Conservation (phyloP, 495 filamentous ascomycete genomes). For the Aspergillus kassunensis region DNA sequence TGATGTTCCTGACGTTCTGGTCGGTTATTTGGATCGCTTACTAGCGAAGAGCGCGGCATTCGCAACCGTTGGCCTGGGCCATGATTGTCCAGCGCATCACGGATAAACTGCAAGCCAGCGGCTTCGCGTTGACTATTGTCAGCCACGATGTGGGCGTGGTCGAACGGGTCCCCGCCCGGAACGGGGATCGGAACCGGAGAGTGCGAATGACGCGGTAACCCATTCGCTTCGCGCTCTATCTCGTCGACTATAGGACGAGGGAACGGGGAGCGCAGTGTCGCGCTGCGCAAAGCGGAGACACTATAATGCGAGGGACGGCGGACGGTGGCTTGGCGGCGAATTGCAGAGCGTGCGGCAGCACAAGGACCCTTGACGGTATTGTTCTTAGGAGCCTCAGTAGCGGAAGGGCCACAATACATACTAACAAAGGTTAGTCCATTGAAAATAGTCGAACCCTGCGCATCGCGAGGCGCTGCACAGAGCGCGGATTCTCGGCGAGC, state of each 20-base stretch:
- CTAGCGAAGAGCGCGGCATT: conserved; percentile 23
- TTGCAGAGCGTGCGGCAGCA: conserved; percentile 64
- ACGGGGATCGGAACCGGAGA: conserved; percentile 31
- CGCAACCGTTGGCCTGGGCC: conserved; percentile 30
- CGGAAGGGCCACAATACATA: conserved; percentile 55
- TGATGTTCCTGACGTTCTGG: conserved; percentile 18
- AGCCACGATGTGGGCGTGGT: conserved; percentile 24
- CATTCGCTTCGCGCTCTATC: conserved; percentile 36
- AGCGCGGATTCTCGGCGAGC: conserved; percentile 16
- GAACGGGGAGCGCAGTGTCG: conserved; percentile 28
- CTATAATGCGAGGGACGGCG: conserved; percentile 35
- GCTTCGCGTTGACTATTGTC: conserved; percentile 34
- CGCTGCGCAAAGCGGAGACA: conserved; percentile 29
- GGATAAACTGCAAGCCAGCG: conserved; percentile 29
- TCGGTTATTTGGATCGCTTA: conserved; percentile 14
- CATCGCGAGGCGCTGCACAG: conserved; percentile 22
- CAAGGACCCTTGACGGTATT: conserved; percentile 53
- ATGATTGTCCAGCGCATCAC: conserved; percentile 29
- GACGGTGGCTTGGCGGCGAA: conserved; percentile 55
- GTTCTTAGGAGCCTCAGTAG: conserved; percentile 50
- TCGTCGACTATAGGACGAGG: conserved; percentile 42
- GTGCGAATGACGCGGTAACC: conserved; percentile 23
- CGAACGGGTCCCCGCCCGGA: conserved; percentile 29
- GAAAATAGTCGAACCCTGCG: conserved; percentile 7
- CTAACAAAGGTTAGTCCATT: conserved; percentile 32